phyloP scores from a whole-genome alignment of 2,329 filamentous ascomycete genomes.

The Scedosporium dehoogii region DNA sequence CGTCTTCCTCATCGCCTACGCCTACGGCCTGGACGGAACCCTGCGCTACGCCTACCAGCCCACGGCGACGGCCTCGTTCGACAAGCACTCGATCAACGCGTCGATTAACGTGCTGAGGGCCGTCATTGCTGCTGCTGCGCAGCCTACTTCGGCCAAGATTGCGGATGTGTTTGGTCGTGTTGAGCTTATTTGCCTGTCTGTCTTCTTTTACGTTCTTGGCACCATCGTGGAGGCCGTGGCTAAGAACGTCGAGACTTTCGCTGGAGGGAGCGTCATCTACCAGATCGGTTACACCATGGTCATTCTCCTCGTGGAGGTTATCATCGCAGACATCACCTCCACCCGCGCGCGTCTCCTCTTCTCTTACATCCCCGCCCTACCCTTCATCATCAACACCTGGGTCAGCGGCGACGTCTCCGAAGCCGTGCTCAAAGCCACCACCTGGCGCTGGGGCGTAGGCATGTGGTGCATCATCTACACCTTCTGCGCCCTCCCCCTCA shows the following conservation, averaged over 20 bases:
- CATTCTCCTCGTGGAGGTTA: conserved; percentile 51
- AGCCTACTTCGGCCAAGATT: conserved; percentile 48
- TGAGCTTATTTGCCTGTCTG: conserved; percentile 43
- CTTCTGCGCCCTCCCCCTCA: conserved; percentile 44
- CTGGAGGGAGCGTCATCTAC: conserved; percentile 49
- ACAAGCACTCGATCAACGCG: conserved; percentile 42
- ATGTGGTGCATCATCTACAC: conserved; percentile 58
- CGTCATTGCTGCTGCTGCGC: conserved; percentile 49
- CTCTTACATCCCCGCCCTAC: conserved; percentile 50
- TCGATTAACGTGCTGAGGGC: conserved; percentile 47
- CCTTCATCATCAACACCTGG: conserved; percentile 58
- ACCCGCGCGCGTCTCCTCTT: conserved; percentile 53
- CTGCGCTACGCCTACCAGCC: conserved; percentile 47
- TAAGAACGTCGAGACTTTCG: conserved; percentile 38
- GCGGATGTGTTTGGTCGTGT: conserved; percentile 55
- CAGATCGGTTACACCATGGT: conserved; percentile 55
- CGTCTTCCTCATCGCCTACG: conserved; percentile 54
- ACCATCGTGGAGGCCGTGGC: conserved; percentile 47
- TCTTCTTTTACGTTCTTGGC: conserved; percentile 50
- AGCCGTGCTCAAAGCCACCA: conserved; percentile 35
- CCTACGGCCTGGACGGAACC: conserved; percentile 50
- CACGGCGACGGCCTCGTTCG: conserved; percentile 39
- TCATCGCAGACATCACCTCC: conserved; percentile 55
- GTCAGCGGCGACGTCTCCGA: conserved; percentile 46
- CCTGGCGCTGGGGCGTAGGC: conserved; percentile 54